These are phyloP conservation scores for Pachysandra terminalis DNA, from an alignment of 164 flowering plant genomes.

Conservation along the genomic window DNA sequence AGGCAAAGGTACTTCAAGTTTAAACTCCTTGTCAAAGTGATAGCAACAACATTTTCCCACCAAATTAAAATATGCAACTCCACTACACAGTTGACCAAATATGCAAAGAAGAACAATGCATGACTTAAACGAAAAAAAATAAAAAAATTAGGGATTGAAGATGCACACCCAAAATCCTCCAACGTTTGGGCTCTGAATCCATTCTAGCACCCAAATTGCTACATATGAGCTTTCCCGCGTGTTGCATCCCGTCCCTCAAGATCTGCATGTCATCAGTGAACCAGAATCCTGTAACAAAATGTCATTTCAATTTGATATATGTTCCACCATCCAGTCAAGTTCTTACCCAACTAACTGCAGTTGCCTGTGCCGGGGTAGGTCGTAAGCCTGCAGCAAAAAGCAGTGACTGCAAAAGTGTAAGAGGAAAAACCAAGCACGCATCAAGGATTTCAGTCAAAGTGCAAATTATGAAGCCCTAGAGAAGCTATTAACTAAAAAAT, in stretches of 20 bases:
- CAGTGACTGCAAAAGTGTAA: slow-evolving; percentile 82
- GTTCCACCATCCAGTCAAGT: not conserved
- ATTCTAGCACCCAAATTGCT: slow-evolving; percentile 96
- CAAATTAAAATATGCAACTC: not conserved
- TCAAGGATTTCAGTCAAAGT: slow-evolving; percentile 8
- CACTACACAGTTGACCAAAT: not conserved
- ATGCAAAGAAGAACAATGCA: not conserved
- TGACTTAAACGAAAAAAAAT: not conserved
- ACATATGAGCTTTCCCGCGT: slow-evolving; percentile 90
- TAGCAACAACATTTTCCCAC: slow-evolving; percentile 1
- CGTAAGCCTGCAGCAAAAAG: slow-evolving; percentile 99
- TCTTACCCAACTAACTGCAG: slow-evolving; percentile 95
- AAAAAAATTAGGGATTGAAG: not conserved
- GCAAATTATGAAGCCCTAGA: slow-evolving; percentile 2
- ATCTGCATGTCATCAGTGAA: slow-evolving; percentile 49
- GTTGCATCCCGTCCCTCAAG: slow-evolving; percentile 95
- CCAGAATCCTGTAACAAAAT: not conserved
- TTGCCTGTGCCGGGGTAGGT: slow-evolving; percentile 98
- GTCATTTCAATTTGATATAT: not conserved
- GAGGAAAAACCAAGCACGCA: slow-evolving; percentile 27
- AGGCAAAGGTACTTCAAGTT: slow-evolving; percentile 15
- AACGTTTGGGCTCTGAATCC: slow-evolving; percentile 98
- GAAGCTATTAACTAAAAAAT: not conserved
- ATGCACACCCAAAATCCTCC: slow-evolving; percentile 83
- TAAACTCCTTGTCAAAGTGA: not conserved